phyloP scores from a whole-genome alignment of 345 rosid species.

The Bruguiera gymnorhiza region DNA sequence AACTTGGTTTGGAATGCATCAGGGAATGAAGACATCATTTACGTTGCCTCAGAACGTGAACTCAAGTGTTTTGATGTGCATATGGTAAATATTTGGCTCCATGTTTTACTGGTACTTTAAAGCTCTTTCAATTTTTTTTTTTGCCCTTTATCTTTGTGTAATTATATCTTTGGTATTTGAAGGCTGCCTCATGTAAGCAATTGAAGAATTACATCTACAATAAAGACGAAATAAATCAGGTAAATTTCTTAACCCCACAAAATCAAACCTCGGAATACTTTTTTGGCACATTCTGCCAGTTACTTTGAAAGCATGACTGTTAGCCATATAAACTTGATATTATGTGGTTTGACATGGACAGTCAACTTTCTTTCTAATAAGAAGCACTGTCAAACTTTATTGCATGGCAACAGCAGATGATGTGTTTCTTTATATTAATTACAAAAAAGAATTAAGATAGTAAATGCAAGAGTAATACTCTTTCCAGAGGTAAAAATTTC shows the following conservation, averaged over 20 bases:
- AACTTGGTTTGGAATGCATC: constrained; percentile 10
- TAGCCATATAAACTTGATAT: background rate
- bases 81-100: constrained; percentile 45
- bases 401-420: no score
- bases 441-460: background rate
- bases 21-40: constrained; percentile 78
- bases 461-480: background rate
- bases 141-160: background rate
- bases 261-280: background rate
- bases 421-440: background rate
- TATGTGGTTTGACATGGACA: background rate
- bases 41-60: constrained; percentile 61
- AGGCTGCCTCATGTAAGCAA: constrained; percentile 49
- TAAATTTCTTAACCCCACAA: constrained; percentile 8
- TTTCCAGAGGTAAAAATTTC: background rate
- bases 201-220: constrained; percentile 64
- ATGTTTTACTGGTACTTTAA: background rate
- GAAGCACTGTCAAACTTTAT: background rate
- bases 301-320: background rate
- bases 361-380: background rate
- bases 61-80: constrained; percentile 78
- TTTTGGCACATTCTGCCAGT: background rate
- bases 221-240: constrained; percentile 94
- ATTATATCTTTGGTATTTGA: constrained; percentile 16
- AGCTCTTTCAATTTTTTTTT: background rate